Evolutionary conservation across 345 rosid species (phyloP), one percentile per base, ranked within the genome.

Genomic region (Brassica cretica): DNA sequence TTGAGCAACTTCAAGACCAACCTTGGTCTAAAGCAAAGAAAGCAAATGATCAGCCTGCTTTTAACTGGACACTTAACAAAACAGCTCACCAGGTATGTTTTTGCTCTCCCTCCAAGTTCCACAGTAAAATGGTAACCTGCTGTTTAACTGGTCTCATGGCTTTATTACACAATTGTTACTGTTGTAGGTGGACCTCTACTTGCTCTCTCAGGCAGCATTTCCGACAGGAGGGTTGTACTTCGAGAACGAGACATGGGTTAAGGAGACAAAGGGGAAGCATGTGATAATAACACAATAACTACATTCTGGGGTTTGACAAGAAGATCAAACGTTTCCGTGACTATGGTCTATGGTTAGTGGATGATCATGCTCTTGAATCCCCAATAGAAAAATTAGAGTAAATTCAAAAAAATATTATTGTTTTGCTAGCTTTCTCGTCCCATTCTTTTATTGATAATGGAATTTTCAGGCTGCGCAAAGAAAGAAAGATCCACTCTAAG

Each of bases 21-120:
- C 94, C 98, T 68, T 91, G 98, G 98, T 88, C 96, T 68, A 87
- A 67, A 84, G 86, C 83, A 24, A 86, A 90, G 88, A 93, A 95
- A 81, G 86, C 97, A 58, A 93, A 95, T 80, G 98, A 95, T 84
- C 98, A 92, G 76, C 98, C 98, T 87, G 98, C 86, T 71, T 96
- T 96, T 81, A 96, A 95, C 82, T 93, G 97, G 97, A 97, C 97
- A 33, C 77, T 93, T 60, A 87, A 77, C 24, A 21, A 21, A 21
- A 21, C 24, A 21, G 24, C 24, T 21, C 24, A 21, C 24, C 24
- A 21, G 24, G 24, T 21, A 21, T 1, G 24, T 21, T 21, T 21
- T 21, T 21, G 24, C 0, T 21, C 24, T 21, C 24, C 24, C 24
- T 21, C 24, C 24, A 21, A 21, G 24, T 21, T 21, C 24, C 24